Evolutionary conservation across 1,139 yeast genomes (phyloP).

Genomic region (Magnusiomyces magnusii): DNA sequence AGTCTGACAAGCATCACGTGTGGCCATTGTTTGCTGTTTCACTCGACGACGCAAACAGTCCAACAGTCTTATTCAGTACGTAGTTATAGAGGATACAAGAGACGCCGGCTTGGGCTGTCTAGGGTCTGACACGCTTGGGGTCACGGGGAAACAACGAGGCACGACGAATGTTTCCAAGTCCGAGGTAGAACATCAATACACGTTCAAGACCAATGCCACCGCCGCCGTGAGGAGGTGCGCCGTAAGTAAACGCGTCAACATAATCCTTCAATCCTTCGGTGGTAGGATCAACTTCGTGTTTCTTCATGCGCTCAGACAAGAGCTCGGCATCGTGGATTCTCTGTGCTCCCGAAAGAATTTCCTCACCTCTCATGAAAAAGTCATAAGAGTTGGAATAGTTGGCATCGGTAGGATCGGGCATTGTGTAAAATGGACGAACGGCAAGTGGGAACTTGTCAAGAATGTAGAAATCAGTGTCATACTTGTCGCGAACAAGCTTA

Average conservation of each 20-base stretch:
- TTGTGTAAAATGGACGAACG: conserved; percentile 96
- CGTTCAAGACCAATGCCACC: conserved; percentile 99
- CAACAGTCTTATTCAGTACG: not conserved
- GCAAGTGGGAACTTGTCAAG: conserved; percentile 97
- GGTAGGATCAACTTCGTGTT: conserved; percentile 73
- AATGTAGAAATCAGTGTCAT: conserved; percentile 95
- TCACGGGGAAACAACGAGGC: conserved; percentile 99
- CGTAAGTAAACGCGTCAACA: conserved; percentile 85
- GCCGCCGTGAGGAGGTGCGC: conserved; percentile 99
- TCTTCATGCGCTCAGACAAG: conserved; percentile 71
- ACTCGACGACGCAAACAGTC: too few relatives aligned
- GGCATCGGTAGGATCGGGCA: conserved; percentile 94
- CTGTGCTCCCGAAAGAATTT: conserved; percentile 96
- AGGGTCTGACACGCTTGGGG: conserved; percentile 87
- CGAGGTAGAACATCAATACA: conserved; percentile 96
- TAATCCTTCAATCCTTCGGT: conserved; percentile 83
- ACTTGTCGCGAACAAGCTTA: conserved; percentile 81
- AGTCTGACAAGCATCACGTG: too few relatives aligned
- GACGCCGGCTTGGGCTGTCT: too few relatives aligned
- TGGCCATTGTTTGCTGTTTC: too few relatives aligned
- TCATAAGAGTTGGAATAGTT: conserved; percentile 84
- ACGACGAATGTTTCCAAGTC: conserved; percentile 92
- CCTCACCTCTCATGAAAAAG: conserved; percentile 99
- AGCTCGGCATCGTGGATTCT: conserved; percentile 93
- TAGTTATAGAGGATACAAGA: not conserved